Evolutionary conservation across 805 yeast genomes (phyloP), one percentile per base, ranked within the genome.

Genomic region (Saccharomycodes ludwigii): DNA sequence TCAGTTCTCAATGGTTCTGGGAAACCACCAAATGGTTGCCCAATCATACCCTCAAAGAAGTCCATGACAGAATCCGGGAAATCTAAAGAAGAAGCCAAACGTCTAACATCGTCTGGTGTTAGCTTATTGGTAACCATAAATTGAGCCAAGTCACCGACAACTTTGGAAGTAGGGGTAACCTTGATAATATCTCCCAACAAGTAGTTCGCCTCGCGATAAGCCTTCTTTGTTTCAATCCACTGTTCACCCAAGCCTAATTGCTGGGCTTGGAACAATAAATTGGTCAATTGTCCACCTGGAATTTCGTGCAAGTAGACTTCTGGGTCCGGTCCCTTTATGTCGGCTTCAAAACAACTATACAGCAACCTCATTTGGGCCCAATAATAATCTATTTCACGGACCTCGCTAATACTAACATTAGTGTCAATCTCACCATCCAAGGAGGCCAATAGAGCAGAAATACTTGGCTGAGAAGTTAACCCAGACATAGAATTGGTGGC

Each of bases 11-110:
- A 68, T 24, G 99, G 98, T 64, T 91, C 99, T 38, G 99, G 98
- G 94, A 91, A 91, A 6, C 99, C 99, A 45, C 98, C 99, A 56
- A 83, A 84, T 52, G 99, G 99, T 44, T 91, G 91, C 56, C 99
- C 99, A 82, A 91, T 91, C 57, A 91, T 71, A 48, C 99, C 99
- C 67, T 91, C 95, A 71, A 91, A 85, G 73, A 91, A 91, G 61
- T 91, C 99, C 56, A 91, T 71, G 12, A 91, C 95, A 14, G 97
- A 88, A 54, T 81, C 96, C 41, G 98, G 99, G 95, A 91, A 88
- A 62, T 91, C 98, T 47, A 91, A 71, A 36, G 84, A 82, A 34
- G 73, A 63, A 3, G 99, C 98, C 46, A 91, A 73, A 54, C 78
- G 76, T 55, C 66, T 68, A 40, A 91, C 94, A 52, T 91, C 99